Percentiles rank a stretch among this genome's conserved stretches.
Conservation (phyloP, 495 filamentous ascomycete genomes). For the Aspergillus panamensis region DNA sequence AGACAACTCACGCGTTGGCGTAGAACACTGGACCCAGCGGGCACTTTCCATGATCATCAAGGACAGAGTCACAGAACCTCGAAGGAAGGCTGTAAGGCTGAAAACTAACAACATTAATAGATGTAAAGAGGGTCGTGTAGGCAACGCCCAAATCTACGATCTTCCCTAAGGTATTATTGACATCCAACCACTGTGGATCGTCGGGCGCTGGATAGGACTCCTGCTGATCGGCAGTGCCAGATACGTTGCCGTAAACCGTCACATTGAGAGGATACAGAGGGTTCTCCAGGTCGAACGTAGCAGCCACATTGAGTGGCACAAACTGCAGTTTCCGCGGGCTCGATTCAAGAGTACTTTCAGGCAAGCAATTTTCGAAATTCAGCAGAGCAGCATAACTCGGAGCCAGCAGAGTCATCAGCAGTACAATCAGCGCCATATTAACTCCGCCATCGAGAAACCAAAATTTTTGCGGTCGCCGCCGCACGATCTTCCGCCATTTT, state of each 20-base stretch:
- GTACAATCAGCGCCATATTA: slow-evolving; percentile 20
- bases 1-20: slow-evolving; percentile 50
- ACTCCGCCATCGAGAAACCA: slow-evolving; percentile 16
- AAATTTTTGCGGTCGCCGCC: slow-evolving; percentile 19
- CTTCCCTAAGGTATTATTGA: slow-evolving; percentile 66
- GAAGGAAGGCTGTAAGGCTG: slow-evolving; percentile 52
- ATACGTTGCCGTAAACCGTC: slow-evolving; percentile 88
- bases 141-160: slow-evolving; percentile 60
- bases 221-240: slow-evolving; percentile 51
- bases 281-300: slow-evolving; percentile 61
- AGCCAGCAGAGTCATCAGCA: slow-evolving; percentile 25
- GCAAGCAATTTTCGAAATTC: slow-evolving; percentile 80
- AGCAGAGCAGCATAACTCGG: slow-evolving; percentile 56
- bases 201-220: slow-evolving; percentile 49
- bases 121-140: slow-evolving; percentile 66
- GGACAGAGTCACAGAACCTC: slow-evolving; percentile 61
- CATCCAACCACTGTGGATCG: slow-evolving; percentile 50
- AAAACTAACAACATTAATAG: slow-evolving; percentile 71
- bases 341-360: slow-evolving; percentile 52
- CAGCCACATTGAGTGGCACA: slow-evolving; percentile 66
- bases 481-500: slow-evolving; percentile 28
- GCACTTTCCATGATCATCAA: slow-evolving; percentile 54
- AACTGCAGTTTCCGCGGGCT: slow-evolving; percentile 69
- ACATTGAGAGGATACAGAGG: slow-evolving; percentile 66
- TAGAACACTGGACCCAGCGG: slow-evolving; percentile 73